These are phyloP conservation scores for Chlorella sp. DNA, from an alignment of 139 green algal genomes.

Conservation along the genomic window DNA sequence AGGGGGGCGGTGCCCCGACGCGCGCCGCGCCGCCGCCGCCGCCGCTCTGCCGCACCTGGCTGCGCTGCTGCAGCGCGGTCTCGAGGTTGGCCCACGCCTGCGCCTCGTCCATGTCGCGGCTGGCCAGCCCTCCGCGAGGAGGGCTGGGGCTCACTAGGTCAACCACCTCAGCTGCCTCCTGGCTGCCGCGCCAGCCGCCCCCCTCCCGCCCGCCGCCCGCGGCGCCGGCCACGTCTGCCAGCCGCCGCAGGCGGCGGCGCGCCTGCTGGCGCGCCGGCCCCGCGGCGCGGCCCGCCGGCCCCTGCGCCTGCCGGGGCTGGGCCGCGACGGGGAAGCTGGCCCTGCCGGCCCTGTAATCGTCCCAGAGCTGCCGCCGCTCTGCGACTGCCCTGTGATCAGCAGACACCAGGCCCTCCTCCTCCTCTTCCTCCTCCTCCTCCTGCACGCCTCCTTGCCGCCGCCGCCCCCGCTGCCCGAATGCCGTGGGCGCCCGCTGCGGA, in stretches of 20 bases:
- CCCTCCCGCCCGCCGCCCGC: not conserved
- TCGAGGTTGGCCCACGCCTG: not conserved
- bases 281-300: not conserved
- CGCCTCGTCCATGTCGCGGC: not conserved
- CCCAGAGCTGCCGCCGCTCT: not conserved
- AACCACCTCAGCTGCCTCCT: not conserved
- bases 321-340: not conserved
- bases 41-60: not conserved
- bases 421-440: not conserved
- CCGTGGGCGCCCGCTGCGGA: too few relatives aligned
- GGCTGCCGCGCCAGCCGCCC: not conserved
- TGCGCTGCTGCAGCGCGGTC: not conserved
- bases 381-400: not conserved
- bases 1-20: not conserved
- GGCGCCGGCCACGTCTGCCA: not conserved
- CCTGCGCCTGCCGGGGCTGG: not conserved
- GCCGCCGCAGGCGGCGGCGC: slow-evolving; percentile 10
- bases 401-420: not conserved
- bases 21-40: not conserved
- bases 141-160: slow-evolving; percentile 16
- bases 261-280: not conserved
- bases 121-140: not conserved
- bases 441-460: not conserved
- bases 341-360: not conserved
- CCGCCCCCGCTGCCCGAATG: not conserved